These are phyloP conservation scores for Colletotrichum shisoi DNA, from an alignment of 2,329 filamentous ascomycete species.

Conservation along the genomic window DNA sequence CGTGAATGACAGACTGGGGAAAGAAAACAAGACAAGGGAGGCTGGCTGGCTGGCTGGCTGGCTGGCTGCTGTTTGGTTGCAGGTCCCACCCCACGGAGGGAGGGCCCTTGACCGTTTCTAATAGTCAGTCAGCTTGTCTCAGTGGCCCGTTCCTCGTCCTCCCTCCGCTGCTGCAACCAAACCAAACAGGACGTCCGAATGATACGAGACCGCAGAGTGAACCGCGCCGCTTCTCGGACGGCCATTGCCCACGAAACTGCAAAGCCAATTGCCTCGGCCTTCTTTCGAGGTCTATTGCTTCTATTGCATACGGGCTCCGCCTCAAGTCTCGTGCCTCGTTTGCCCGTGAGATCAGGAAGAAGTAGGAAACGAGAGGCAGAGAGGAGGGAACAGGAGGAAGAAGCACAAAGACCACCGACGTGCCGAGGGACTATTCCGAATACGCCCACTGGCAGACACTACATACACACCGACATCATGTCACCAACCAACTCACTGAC, in stretches of 20 bases:
- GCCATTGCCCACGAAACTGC: background rate
- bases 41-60: background rate
- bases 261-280: conserved; percentile 5
- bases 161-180: background rate
- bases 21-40: background rate
- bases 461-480: conserved; percentile 10
- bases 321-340: background rate
- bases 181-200: background rate
- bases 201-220: background rate
- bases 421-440: background rate
- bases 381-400: too few relatives aligned
- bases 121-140: conserved; percentile 12
- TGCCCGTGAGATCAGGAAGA: background rate
- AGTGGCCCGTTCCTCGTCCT: conserved; percentile 6
- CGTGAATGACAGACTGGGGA: background rate
- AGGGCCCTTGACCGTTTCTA: conserved; percentile 12
- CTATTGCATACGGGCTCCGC: background rate
- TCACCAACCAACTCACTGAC: conserved; percentile 11
- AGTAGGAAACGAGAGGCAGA: too few relatives aligned
- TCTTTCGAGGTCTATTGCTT: conserved; percentile 3
- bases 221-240: background rate
- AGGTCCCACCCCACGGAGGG: background rate
- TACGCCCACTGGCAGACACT: background rate
- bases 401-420: background rate
- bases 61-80: conserved; percentile 6